Percentiles rank a stretch among this genome's conserved stretches.
phyloP scores from a whole-genome alignment of 2,329 filamentous ascomycete species.

The Nigrograna mackinnonii region DNA sequence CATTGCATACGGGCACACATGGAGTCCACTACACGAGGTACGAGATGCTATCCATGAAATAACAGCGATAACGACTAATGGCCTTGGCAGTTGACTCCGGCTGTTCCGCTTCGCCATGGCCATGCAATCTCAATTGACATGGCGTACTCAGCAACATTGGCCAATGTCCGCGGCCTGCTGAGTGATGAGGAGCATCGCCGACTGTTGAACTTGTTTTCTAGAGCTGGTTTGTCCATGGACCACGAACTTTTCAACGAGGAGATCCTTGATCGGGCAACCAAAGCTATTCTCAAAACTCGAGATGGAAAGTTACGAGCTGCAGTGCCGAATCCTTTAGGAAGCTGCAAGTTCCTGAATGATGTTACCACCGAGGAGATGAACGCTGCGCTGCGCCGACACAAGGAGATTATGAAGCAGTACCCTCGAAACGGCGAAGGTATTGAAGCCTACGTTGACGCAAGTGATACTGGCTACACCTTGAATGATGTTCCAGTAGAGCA shows the following conservation, averaged over 20 bases:
- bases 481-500: constrained; percentile 4
- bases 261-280: constrained; percentile 66
- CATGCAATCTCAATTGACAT: constrained; percentile 78
- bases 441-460: constrained; percentile 70
- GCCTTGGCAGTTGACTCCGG: constrained; percentile 61
- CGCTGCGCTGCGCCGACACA: constrained; percentile 64
- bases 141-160: constrained; percentile 73
- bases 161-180: constrained; percentile 65
- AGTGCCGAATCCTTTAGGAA: constrained; percentile 69
- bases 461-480: constrained; percentile 46
- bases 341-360: constrained; percentile 71
- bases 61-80: too few relatives aligned
- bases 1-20: constrained; percentile 75
- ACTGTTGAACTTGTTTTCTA: constrained; percentile 69
- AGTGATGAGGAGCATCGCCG: constrained; percentile 63
- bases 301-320: constrained; percentile 70
- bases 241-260: constrained; percentile 69
- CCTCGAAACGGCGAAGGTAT: constrained; percentile 67
- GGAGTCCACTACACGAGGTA: constrained; percentile 68
- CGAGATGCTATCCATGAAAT: too few relatives aligned
- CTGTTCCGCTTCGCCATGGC: constrained; percentile 70
- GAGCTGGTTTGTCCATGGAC: constrained; percentile 72
- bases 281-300: constrained; percentile 71
- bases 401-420: constrained; percentile 64
- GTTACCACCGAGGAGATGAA: constrained; percentile 65